Evolutionary conservation across 2,329 filamentous ascomycete species (phyloP).

Genomic region (Cytospora leucostoma): DNA sequence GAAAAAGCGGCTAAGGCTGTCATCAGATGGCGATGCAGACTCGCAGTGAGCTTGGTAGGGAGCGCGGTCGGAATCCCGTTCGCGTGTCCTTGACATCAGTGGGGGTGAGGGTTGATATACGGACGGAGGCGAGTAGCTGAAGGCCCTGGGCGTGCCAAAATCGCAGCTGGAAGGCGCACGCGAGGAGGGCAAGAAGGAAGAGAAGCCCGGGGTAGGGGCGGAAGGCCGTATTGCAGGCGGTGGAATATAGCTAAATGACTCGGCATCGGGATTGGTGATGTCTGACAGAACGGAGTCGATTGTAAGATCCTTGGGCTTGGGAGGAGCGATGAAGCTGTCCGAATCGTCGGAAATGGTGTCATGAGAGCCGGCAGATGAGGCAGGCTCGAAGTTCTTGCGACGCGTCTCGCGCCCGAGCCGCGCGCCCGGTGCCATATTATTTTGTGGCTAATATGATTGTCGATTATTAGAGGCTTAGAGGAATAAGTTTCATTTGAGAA

Average conservation of each 20-base stretch:
- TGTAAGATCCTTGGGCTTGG: slow-evolving; percentile 16
- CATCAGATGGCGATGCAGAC: slow-evolving; percentile 14
- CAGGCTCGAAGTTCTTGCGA: slow-evolving; percentile 42
- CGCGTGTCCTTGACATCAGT: slow-evolving; percentile 16
- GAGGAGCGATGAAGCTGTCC: slow-evolving; percentile 5
- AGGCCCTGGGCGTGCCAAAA: slow-evolving; percentile 16
- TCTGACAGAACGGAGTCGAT: slow-evolving; percentile 4
- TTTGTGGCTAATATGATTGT: neutral
- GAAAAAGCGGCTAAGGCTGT: slow-evolving; percentile 10
- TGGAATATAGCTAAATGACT: neutral
- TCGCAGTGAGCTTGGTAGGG: slow-evolving; percentile 19
- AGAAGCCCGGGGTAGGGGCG: slow-evolving; percentile 15
- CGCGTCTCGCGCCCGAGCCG: slow-evolving; percentile 48
- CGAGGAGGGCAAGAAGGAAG: slow-evolving; percentile 10
- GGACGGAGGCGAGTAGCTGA: slow-evolving; percentile 9
- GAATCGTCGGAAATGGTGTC: slow-evolving; percentile 50
- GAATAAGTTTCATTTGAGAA: neutral
- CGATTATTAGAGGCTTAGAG: neutral
- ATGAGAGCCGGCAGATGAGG: slow-evolving; percentile 59
- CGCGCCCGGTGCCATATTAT: slow-evolving; percentile 12
- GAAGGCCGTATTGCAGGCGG: slow-evolving; percentile 9
- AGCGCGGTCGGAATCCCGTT: slow-evolving; percentile 9
- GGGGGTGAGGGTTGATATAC: slow-evolving; percentile 18
- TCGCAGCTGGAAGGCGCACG: slow-evolving; percentile 20
- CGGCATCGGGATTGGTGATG: slow-evolving; percentile 15